A percentile compares a stretch with the other conserved stretches of the same genome.
phyloP scores from a whole-genome alignment of 345 rosid species.

The Rhizophora mangle region DNA sequence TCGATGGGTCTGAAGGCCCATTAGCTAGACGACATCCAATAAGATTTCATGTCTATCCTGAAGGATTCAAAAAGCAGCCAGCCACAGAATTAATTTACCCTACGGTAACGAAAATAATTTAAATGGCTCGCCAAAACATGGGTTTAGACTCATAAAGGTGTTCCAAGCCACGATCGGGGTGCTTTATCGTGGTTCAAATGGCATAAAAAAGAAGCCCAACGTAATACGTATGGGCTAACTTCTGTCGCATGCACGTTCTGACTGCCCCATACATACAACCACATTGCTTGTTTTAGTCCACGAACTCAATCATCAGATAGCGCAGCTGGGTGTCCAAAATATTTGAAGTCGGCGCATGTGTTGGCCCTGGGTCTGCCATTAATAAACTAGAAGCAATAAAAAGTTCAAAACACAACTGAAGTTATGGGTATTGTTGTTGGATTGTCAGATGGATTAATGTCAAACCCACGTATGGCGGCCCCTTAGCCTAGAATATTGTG shows the following conservation, averaged over 20 bases:
- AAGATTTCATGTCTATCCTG: too few species aligned
- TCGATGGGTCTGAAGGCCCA: too few species aligned
- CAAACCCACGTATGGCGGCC: not conserved
- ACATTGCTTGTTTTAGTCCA: conserved; percentile 5
- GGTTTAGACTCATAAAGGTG: too few species aligned
- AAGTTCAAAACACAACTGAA: not conserved
- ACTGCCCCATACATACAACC: conserved; percentile 7
- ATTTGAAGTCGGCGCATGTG: too few species aligned
- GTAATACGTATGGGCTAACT: not conserved
- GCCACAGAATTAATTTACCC: too few species aligned
- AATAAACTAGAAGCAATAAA: not conserved
- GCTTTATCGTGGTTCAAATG: not conserved
- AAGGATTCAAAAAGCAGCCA: too few species aligned
- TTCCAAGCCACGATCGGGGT: too few species aligned
- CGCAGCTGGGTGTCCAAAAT: not conserved
- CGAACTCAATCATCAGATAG: not conserved
- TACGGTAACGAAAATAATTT: too few species aligned
- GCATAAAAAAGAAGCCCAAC: not conserved
- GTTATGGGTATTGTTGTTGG: not conserved
- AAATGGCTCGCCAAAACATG: too few species aligned
- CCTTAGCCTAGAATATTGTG: not conserved
- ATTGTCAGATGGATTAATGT: conserved; percentile 4
- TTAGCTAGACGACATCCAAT: too few species aligned
- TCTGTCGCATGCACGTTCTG: not conserved
- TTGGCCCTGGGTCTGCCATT: not conserved